A percentile compares a stretch with the other conserved stretches of the same genome.
Evolutionary conservation across 768 basidiomycete genomes (phyloP).

Genomic region (Coprinopsis strossmayeri): DNA sequence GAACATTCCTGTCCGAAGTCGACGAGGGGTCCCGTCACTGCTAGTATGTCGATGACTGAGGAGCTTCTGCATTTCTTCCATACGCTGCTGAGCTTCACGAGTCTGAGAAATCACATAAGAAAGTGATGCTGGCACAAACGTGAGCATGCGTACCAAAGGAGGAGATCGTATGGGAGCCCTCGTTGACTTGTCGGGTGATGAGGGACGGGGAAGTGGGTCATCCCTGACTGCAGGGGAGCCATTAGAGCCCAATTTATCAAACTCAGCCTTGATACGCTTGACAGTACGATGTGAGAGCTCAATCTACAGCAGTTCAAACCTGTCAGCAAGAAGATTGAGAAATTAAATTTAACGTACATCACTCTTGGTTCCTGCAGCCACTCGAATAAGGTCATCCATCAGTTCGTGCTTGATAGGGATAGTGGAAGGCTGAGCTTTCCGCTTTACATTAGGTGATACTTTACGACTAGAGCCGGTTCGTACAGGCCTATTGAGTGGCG

Average conservation of each 20-base stretch:
- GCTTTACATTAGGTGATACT: conserved; percentile 48
- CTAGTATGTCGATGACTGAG: conserved; percentile 56
- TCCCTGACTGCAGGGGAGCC: conserved; percentile 17
- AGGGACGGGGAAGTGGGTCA: conserved; percentile 34
- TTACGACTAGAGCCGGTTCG: conserved; percentile 37
- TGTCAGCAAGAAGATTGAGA: conserved; percentile 3
- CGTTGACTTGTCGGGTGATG: conserved; percentile 53
- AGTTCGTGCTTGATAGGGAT: conserved; percentile 24
- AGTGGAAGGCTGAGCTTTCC: conserved; percentile 25
- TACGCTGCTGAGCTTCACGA: conserved; percentile 66
- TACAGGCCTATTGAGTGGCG: conserved; percentile 43
- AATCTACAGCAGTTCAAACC: conserved; percentile 37
- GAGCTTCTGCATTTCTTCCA: conserved; percentile 78
- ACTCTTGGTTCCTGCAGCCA: conserved; percentile 51
- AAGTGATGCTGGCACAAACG: not conserved
- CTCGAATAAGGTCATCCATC: conserved; percentile 39
- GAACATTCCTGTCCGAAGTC: conserved; percentile 33
- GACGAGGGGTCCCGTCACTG: conserved; percentile 41
- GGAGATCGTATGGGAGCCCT: conserved; percentile 38
- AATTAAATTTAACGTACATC: conserved; percentile 44
- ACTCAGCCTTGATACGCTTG: conserved; percentile 70
- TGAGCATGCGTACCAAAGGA: conserved; percentile 32
- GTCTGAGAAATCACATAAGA: conserved; percentile 37
- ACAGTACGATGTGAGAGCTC: conserved; percentile 63
- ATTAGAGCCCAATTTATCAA: conserved; percentile 35